Evolutionary conservation across 192 early-diverging fungal genomes (phyloP), one percentile per base, ranked within the genome.

Genomic region (Rhizophagus clarus): DNA sequence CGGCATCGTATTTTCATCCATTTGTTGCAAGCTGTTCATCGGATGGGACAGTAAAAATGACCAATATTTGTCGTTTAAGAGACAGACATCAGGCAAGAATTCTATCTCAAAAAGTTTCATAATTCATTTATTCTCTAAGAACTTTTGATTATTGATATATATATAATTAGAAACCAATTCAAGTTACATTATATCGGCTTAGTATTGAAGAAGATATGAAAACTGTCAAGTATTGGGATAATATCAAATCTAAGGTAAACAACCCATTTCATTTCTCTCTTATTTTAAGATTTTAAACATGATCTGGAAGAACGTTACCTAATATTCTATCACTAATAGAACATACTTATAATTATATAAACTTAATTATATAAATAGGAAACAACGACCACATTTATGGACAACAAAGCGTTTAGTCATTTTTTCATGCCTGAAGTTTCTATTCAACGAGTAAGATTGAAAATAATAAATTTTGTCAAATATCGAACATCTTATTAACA

Each of bases 21-120:
- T 79, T 79, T 71, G 31, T 79, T 7, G 77, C 77, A 26, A 71
- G 63, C n/a, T 79, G 77, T 60, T 49, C 67, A 60, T n/a, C 77
- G 2, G 77, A 79, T 40, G 77, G 77, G 20, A 32, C 56, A 2
- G 67, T 79, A 8, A 69, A 61, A 71, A 79, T 79, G 32, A 45
- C 77, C 14, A 79, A 79, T 79, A 79, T 79, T 71, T 79, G 66
- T 20, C 67, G 77, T n/a, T 61, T 69, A 40, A 79, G 77, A 24
- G 77, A 77, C 42, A 34, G 75, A n/a, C 75, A 66, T 17, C 75
- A 77, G 26, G 75, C 67, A 62, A 64, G 2, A 20, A 47, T 34
- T 24, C 9, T 31, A 17, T 15, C 31, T 56, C 60, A 22, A 62
- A 4, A 28, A 56, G 32, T 56, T 56, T 40, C 11, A 31, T 73